Conservation (phyloP, 1,139 yeast species). For the Williopsis jadinii region DNA sequence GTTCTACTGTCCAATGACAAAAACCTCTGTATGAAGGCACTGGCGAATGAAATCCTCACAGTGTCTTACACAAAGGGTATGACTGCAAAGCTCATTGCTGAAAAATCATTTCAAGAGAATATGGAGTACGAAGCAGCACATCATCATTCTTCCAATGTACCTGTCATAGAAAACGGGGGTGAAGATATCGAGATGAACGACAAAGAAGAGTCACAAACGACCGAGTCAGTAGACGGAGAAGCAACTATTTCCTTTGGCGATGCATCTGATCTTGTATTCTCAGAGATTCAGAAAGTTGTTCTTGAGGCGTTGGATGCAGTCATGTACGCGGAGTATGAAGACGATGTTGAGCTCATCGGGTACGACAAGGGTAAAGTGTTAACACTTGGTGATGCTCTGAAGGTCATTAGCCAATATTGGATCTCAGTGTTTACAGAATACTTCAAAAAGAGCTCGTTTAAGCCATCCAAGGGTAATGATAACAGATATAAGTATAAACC, state of each 20-base stretch:
- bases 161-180: neutral
- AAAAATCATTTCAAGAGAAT: constrained; percentile 40
- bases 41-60: constrained; percentile 60
- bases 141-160: neutral
- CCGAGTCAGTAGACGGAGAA: neutral
- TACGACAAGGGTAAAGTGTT: constrained; percentile 33
- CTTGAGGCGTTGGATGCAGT: constrained; percentile 44
- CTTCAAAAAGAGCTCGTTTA: constrained; percentile 25
- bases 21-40: constrained; percentile 73
- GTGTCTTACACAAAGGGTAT: constrained; percentile 55
- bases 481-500: constrained; percentile 29
- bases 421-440: constrained; percentile 50
- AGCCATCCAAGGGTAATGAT: constrained; percentile 26
- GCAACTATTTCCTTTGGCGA: constrained; percentile 1
- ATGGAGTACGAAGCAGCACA: neutral
- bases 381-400: constrained; percentile 37
- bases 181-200: neutral
- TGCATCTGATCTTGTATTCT: constrained; percentile 21
- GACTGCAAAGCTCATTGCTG: constrained; percentile 55
- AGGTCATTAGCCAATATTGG: constrained; percentile 43
- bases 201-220: neutral
- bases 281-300: constrained; percentile 38
- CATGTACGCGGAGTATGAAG: constrained; percentile 52
- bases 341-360: constrained; percentile 44
- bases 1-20: constrained; percentile 75